Percentiles rank a stretch among this genome's conserved stretches.
Evolutionary conservation across 2,329 filamentous ascomycete genomes (phyloP).

Genomic region (Hypoxylon sp.): DNA sequence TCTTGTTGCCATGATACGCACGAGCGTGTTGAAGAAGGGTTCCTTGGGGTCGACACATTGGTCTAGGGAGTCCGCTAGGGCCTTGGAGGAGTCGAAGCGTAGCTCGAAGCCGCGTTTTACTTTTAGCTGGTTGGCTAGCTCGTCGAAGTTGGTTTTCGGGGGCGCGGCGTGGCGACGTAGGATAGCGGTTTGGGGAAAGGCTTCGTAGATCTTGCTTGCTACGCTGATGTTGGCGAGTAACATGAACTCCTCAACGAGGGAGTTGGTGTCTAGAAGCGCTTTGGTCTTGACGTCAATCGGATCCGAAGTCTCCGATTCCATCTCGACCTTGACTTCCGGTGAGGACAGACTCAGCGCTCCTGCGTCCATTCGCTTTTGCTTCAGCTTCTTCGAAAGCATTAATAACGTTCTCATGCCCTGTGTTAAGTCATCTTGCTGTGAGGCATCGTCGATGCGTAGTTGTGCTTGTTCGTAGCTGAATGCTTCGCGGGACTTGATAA

Average conservation of each 20-base stretch:
- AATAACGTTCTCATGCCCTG: constrained; percentile 89
- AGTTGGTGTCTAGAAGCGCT: constrained; percentile 93
- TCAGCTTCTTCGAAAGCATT: constrained; percentile 90
- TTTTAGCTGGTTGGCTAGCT: constrained; percentile 89
- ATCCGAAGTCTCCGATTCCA: constrained; percentile 95
- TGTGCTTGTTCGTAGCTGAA: constrained; percentile 99
- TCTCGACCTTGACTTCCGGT: constrained; percentile 97
- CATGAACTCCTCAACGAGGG: constrained; percentile 99
- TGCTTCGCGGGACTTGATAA: constrained; percentile 95
- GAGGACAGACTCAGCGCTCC: constrained; percentile 95
- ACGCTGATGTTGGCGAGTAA: constrained; percentile 97
- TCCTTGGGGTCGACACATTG: constrained; percentile 81
- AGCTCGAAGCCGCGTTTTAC: constrained; percentile 87
- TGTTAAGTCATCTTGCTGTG: constrained; percentile 90
- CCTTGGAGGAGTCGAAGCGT: constrained; percentile 86
- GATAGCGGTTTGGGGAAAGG: constrained; percentile 95
- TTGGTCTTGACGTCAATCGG: constrained; percentile 98
- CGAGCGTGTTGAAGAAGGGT: constrained; percentile 98
- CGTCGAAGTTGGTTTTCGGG: constrained; percentile 96
- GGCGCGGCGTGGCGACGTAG: constrained; percentile 92
- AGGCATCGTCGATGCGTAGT: constrained; percentile 88
- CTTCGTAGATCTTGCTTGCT: constrained; percentile 87
- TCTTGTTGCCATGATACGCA: constrained; percentile 96
- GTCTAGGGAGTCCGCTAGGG: constrained; percentile 94
- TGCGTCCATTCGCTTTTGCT: constrained; percentile 95